These are phyloP conservation scores for Dictyostelium firmibasis DNA, from an alignment of 78 protist genomes.

Conservation along the genomic window DNA sequence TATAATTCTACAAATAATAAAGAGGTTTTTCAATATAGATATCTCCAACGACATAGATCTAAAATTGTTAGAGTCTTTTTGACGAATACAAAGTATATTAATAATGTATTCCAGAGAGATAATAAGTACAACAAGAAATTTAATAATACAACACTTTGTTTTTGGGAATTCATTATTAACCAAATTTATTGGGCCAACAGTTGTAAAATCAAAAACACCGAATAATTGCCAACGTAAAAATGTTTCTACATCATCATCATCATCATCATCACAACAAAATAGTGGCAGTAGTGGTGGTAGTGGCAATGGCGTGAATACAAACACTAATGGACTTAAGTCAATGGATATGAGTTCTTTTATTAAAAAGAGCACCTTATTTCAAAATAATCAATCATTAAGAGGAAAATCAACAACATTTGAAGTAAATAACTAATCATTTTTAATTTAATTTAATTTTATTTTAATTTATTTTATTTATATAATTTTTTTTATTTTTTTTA, in stretches of 20 bases:
- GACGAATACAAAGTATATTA: no score
- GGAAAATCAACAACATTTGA: conserved; percentile 36
- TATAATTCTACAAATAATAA: no score
- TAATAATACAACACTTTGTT: conserved; percentile 61
- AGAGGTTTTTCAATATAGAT: no score
- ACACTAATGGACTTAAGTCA: not conserved
- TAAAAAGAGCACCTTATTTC: not conserved
- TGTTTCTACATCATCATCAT: not conserved
- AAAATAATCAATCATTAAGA: conserved; percentile 25
- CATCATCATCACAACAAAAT: not conserved
- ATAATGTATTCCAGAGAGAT: conserved; percentile 66
- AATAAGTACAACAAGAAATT: conserved; percentile 33
- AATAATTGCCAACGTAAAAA: not conserved
- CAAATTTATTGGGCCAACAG: not conserved
- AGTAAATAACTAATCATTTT: not conserved
- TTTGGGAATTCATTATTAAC: conserved; percentile 34
- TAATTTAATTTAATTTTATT: not conserved
- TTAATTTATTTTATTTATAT: not conserved
- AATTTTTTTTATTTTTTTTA: not conserved
- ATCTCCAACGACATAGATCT: no score
- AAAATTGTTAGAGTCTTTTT: not conserved
- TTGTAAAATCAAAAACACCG: not conserved
- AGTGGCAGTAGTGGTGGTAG: not conserved
- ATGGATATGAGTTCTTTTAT: not conserved
- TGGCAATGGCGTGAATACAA: not conserved